Conservation (phyloP, 768 basidiomycete species). For the Xerocomus brunneocitrinus region DNA sequence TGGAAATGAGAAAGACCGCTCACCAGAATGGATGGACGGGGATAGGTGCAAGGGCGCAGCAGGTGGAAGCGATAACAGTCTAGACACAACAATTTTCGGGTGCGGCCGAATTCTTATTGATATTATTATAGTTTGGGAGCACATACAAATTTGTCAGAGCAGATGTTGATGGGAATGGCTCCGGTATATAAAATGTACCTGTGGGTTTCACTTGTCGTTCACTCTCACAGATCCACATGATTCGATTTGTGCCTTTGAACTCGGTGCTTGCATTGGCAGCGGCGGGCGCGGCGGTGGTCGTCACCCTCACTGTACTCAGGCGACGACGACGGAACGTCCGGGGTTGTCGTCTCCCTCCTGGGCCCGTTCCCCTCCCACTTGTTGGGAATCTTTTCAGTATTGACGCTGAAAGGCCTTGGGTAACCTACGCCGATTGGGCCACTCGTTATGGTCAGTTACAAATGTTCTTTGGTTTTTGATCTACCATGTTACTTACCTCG, state of each 20-base stretch:
- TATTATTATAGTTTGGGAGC: not conserved
- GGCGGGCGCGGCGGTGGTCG: not conserved
- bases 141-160: too few relatives aligned
- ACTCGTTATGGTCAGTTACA: not conserved
- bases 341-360: not conserved
- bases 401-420: not conserved
- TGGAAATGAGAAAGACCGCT: not conserved
- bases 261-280: not conserved
- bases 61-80: not conserved
- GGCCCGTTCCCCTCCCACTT: not conserved
- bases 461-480: not conserved
- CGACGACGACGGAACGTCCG: not conserved
- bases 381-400: not conserved
- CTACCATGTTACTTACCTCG: not conserved
- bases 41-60: not conserved
- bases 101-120: too few relatives aligned
- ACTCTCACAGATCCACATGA: not conserved
- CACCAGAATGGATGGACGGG: not conserved
- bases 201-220: not conserved
- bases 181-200: not conserved
- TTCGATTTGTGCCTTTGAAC: not conserved
- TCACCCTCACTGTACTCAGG: not conserved
- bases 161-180: not conserved
- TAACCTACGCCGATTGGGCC: not conserved
- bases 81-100: not conserved